phyloP scores from a whole-genome alignment of 2,329 filamentous ascomycete genomes.

The Pseudogymnoascus sp. region DNA sequence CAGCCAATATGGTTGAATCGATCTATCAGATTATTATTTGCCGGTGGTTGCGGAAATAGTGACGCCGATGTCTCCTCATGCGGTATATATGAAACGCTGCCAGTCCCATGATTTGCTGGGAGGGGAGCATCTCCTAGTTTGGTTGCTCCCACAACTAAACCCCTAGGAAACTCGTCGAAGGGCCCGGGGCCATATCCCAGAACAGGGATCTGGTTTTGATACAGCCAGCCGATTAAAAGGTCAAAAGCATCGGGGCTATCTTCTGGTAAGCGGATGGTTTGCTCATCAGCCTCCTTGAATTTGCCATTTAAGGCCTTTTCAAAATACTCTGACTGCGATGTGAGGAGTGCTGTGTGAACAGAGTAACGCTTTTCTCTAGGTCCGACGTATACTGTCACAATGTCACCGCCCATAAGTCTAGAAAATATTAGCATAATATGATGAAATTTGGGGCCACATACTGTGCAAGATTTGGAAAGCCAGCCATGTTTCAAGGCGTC shows the following conservation, averaged over 20 bases:
- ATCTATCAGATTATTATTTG: not conserved
- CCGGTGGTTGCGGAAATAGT: not conserved
- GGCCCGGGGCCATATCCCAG: not conserved
- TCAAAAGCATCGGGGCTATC: conserved; percentile 16
- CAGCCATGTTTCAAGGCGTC: not conserved
- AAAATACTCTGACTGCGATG: conserved; percentile 20
- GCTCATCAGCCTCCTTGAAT: conserved; percentile 18
- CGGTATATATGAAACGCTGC: not conserved
- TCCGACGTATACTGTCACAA: conserved; percentile 19
- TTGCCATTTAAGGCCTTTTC: conserved; percentile 17
- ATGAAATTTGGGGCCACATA: not conserved
- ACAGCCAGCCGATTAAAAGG: conserved; percentile 19
- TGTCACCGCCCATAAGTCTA: conserved; percentile 15
- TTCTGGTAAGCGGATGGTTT: conserved; percentile 15
- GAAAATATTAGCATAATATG: not conserved
- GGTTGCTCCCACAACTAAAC: not conserved
- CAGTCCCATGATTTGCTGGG: not conserved
- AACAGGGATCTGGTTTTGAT: conserved; percentile 10
- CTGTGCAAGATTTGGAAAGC: not conserved
- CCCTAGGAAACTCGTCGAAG: not conserved
- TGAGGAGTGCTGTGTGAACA: conserved; percentile 21
- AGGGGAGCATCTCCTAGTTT: not conserved
- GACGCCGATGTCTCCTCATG: not conserved
- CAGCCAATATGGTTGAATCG: not conserved
- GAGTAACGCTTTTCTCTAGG: conserved; percentile 16